A percentile compares a stretch with the other conserved stretches of the same genome.
Conservation (phyloP, 2,329 filamentous ascomycete genomes). For the Nectriaceae sp. region DNA sequence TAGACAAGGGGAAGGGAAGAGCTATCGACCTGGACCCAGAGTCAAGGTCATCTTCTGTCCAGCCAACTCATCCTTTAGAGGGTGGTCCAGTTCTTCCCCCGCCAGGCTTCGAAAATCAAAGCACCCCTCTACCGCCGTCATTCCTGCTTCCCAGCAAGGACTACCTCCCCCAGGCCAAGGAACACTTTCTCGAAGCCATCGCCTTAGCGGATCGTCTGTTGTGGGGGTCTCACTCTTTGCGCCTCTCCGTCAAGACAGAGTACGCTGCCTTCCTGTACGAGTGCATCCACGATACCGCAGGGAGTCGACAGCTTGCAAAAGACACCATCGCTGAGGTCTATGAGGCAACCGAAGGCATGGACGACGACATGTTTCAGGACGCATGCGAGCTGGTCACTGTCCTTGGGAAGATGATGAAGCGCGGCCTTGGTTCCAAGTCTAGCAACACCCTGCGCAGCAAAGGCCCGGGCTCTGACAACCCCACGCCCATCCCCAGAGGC, state of each 20-base stretch:
- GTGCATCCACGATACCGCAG: constrained; percentile 80
- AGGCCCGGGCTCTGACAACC: constrained; percentile 33
- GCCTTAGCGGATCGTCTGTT: constrained; percentile 73
- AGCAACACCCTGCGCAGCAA: constrained; percentile 31
- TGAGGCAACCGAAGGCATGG: constrained; percentile 86
- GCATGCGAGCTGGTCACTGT: constrained; percentile 86
- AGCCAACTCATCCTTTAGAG: constrained; percentile 53
- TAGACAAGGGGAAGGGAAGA: constrained; percentile 51
- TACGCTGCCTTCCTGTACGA: constrained; percentile 93
- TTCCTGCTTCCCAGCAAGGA: constrained; percentile 80
- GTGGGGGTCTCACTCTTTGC: constrained; percentile 85
- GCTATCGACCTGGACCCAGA: constrained; percentile 45
- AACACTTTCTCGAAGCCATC: constrained; percentile 78
- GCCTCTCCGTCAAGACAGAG: constrained; percentile 87
- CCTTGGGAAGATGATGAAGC: constrained; percentile 85
- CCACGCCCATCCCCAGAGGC: constrained; percentile 20
- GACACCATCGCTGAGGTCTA: constrained; percentile 89
- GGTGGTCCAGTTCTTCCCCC: constrained; percentile 60
- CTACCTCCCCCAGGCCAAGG: constrained; percentile 80
- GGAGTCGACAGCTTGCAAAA: constrained; percentile 75
- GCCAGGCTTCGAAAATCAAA: constrained; percentile 52
- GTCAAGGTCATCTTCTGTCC: constrained; percentile 46
- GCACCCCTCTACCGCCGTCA: constrained; percentile 53
- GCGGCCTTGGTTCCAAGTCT: constrained; percentile 54
- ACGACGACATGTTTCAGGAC: constrained; percentile 93